Evolutionary conservation across 441 rosid genomes (phyloP), one percentile per base, ranked within the genome.

Genomic region (Gossypium gossypioides): DNA sequence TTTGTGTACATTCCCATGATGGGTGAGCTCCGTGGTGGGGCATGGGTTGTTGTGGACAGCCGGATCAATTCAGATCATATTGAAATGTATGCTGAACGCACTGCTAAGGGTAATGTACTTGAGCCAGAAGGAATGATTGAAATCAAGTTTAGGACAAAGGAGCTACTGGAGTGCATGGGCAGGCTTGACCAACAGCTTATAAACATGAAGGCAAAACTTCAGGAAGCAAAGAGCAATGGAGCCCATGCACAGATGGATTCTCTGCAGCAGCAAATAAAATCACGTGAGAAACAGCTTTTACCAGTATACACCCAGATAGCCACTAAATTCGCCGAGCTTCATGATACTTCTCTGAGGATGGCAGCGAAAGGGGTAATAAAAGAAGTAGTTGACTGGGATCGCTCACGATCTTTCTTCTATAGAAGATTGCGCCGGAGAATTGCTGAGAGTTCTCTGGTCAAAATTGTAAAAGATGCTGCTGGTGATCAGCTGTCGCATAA

Each of bases 21-120:
- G 98, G 97, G 97, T 60, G 99, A 96, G 84, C 93, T 96, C 74
- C 98, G 99, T 57, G 99, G 99, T 52, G 99, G 99, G 63, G 98
- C 99, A 6, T 96, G 97, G 99, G 99, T 90, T 42, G 99, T 96
- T 73, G 94, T 96, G 67, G 98, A 93, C 70, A 93, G 99, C 80
- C 86, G 78, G 83, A 96, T 96, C 71, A 96, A 96, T 77, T 80
- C 99, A 10, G 96, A 91, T 77, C 90, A 93, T 68, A 93, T 96
- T 51, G 99, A 96, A 80, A 96, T 96, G 99, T 96, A 96, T 77
- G 99, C 99, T 13, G 99, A 93, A 66, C 86, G 85, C 70, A 90
- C 97, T 1, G 98, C 97, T 13, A 88, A 91, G 73, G 99, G 99
- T 44, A 96, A 91, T 80, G 98, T 96, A 63, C 98, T 96, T 48